A percentile compares a stretch with the other conserved stretches of the same genome.
Conservation (phyloP, 306 rosid species). For the Casuarina equisetifolia region DNA sequence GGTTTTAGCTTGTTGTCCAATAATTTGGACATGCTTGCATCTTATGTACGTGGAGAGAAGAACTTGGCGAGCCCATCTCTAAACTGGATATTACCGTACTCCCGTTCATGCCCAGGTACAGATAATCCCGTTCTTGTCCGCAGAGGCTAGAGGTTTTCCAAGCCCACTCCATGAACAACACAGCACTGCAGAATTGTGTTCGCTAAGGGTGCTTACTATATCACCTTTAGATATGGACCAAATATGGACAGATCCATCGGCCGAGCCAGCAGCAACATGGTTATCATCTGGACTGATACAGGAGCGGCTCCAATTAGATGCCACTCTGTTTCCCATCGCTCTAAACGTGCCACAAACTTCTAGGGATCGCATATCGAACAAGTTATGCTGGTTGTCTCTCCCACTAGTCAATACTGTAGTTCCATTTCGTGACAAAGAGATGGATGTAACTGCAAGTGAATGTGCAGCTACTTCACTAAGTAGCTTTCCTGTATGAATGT, state of each 20-base stretch:
- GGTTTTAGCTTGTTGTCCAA: slow-evolving; percentile 14
- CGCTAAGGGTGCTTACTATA: slow-evolving; percentile 77
- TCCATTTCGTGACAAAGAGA: slow-evolving; percentile 84
- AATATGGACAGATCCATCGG: slow-evolving; percentile 77
- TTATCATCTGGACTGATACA: slow-evolving; percentile 93
- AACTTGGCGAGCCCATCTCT: background rate
- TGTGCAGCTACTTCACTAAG: slow-evolving; percentile 94
- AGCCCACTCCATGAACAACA: slow-evolving; percentile 91
- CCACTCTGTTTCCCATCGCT: slow-evolving; percentile 74
- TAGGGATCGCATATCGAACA: slow-evolving; percentile 78
- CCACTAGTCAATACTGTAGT: slow-evolving; percentile 82
- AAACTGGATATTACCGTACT: background rate
- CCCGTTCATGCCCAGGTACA: slow-evolving; percentile 67
- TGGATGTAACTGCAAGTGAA: slow-evolving; percentile 77
- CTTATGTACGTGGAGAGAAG: background rate
- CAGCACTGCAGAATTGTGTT: slow-evolving; percentile 75
- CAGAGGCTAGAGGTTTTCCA: slow-evolving; percentile 85
- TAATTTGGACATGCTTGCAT: background rate
- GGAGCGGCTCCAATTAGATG: slow-evolving; percentile 96
- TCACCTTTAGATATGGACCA: slow-evolving; percentile 81
- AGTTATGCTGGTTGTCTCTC: slow-evolving; percentile 86
- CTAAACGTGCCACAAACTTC: slow-evolving; percentile 87
- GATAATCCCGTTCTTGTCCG: slow-evolving; percentile 82
- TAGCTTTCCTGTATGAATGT: slow-evolving; percentile 75
- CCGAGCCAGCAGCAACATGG: slow-evolving; percentile 93